Base-by-base conservation (phyloP, 805 yeast species). In the Priceomyces haplophilus region DNA sequence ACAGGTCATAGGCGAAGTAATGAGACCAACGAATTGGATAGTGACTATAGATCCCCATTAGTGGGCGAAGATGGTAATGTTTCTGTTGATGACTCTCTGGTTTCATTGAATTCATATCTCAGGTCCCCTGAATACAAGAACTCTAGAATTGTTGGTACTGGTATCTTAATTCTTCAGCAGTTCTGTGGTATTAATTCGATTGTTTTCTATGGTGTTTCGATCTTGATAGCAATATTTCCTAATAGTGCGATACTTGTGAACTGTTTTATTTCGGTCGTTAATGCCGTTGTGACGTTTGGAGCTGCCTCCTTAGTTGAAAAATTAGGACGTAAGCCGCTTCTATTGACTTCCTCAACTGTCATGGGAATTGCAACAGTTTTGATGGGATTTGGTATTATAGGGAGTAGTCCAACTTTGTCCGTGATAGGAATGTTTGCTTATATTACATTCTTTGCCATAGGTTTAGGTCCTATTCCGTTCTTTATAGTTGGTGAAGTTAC, bases 381-480 rank as follows among this genome's bases (percentile, higher is more conserved):
- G 3, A 78, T 91, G 58, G 83, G 88, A 1, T 34, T 77, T 17
- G 91, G 95, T 2, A 83, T 91, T 30, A 55, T 78, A 15, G 47
- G 59, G 13, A 60, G 69, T 2, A 65, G 65, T 38, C 69, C 85
- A 0, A 24, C 64, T 0, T 46, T 83, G 11, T 74, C 90, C 1
- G 80, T 85, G 1, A 38, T 75, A 1, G 81, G 89, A 8, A 83
- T 89, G 0, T 77, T 88, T 41, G 56, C 75, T 1, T 90, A 88
- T 58, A 89, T 91, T 38, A 80, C 85, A 0, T 78, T 88, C 20
- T 93, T 91, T 69, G 98, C 97, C 0, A 67, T 85, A 25, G 99
- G 99, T 0, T 61, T 89, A 47, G 99, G 99, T 0, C 99, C 99
- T 5, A 89, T 93, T 42, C 99, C 99, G 33, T 91, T 93, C 65